Percentiles rank a stretch among this genome's conserved stretches.
Conservation (phyloP, 2,329 filamentous ascomycete genomes). For the Cytospora paraplurivora region DNA sequence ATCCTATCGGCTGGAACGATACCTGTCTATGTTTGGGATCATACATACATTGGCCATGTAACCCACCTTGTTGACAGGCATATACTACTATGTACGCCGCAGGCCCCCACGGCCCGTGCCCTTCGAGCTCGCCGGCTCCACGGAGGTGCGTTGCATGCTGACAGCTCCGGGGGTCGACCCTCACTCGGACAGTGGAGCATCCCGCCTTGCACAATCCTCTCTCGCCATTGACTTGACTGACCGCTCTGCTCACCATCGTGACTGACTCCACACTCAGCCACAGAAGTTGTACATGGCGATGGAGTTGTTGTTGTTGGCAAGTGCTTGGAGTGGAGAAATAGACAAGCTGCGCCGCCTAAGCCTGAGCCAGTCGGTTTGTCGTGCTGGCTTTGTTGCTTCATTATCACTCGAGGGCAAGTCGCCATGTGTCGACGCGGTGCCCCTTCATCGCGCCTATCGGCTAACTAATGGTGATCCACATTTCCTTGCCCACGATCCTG, state of each 20-base stretch:
- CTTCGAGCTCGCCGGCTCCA: background rate
- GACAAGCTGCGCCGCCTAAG: background rate
- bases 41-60: background rate
- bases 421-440: background rate
- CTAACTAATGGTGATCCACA: background rate
- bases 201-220: background rate
- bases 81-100: too few relatives aligned
- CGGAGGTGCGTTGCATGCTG: constrained; percentile 11
- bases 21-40: background rate
- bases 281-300: background rate
- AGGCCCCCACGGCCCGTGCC: constrained; percentile 8
- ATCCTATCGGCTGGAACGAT: background rate
- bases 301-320: constrained; percentile 1
- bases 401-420: background rate
- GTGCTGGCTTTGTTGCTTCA: background rate
- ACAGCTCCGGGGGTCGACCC: background rate
- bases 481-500: background rate
- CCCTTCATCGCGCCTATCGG: background rate
- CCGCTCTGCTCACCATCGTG: constrained; percentile 11
- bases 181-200: background rate
- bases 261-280: constrained; percentile 18
- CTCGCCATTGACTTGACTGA: constrained; percentile 12
- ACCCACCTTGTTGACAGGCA: constrained; percentile 6
- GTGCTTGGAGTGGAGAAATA: background rate
- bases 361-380: background rate